Conservation (phyloP, 192 early-diverging fungal species). For the Mortierella alpina region DNA sequence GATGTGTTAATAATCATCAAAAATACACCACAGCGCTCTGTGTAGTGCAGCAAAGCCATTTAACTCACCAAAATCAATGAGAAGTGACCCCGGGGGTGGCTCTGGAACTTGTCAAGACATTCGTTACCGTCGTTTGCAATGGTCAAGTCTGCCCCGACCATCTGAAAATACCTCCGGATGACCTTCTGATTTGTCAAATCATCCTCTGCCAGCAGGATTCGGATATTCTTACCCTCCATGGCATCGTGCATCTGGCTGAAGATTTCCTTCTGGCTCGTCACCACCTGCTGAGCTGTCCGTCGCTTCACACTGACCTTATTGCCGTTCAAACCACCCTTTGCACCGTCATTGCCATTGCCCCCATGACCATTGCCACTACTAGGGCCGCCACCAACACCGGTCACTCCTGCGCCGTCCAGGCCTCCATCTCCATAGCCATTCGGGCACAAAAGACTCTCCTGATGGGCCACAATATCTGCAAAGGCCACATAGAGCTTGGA, state of each 20-base stretch:
- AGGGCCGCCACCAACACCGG: not conserved
- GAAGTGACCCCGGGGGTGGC: conserved; percentile 56
- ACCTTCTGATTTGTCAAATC: conserved; percentile 71
- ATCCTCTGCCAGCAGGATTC: conserved; percentile 66
- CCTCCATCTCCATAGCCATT: not conserved
- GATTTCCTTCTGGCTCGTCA: conserved; percentile 60
- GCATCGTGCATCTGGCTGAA: conserved; percentile 63
- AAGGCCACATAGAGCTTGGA: conserved; percentile 62
- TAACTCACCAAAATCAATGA: conserved; percentile 59
- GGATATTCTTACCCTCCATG: conserved; percentile 60
- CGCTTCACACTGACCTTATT: conserved; percentile 37
- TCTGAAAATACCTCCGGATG: conserved; percentile 56
- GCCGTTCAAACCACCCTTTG: not conserved
- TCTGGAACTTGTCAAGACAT: conserved; percentile 58
- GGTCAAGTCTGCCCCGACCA: conserved; percentile 60
- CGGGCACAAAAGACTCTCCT: conserved; percentile 12
- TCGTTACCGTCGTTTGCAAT: conserved; percentile 61
- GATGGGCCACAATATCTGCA: conserved; percentile 38
- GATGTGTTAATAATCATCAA: not conserved
- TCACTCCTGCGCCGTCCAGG: not conserved
- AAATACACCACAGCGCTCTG: too few relatives aligned
- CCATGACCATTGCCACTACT: not conserved
- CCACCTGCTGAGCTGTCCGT: conserved; percentile 58
- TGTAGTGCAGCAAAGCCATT: not conserved
- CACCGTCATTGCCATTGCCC: not conserved